A percentile compares a stretch with the other conserved stretches of the same genome.
phyloP scores from a whole-genome alignment of 208 protist species.

The Naegleria gruberi region DNA sequence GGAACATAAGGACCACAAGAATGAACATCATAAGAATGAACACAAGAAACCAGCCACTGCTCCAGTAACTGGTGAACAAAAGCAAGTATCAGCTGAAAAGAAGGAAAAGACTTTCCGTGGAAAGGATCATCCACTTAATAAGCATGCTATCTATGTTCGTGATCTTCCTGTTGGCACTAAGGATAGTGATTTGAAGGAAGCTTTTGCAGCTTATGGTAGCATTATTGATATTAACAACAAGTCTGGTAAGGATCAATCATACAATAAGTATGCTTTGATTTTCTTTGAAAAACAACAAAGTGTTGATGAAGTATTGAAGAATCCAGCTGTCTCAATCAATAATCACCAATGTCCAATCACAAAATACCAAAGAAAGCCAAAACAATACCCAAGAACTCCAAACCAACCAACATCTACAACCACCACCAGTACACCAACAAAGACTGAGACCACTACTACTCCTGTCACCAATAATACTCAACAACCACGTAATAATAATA shows the following conservation, averaged over 20 bases:
- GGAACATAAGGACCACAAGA: background rate
- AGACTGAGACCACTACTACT: no score
- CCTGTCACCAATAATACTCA: background rate
- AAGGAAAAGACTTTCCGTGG: background rate
- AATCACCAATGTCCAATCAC: background rate
- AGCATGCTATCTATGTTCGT: background rate
- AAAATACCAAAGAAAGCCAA: background rate
- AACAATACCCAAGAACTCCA: no score
- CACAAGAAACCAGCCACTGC: background rate
- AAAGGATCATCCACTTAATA: background rate
- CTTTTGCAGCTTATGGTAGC: background rate
- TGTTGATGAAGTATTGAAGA: background rate
- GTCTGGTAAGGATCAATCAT: background rate
- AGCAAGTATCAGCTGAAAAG: background rate
- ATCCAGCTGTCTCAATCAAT: background rate
- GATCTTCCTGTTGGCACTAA: background rate
- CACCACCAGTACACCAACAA: no score
- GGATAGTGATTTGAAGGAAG: background rate
- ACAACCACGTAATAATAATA: background rate
- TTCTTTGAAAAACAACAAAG: background rate
- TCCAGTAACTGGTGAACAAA: background rate
- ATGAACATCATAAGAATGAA: background rate
- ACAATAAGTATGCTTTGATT: background rate
- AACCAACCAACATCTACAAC: no score
- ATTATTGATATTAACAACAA: constrained; percentile 7